Evolutionary conservation across 2,329 filamentous ascomycete genomes (phyloP), one percentile per base, ranked within the genome.

Genomic region (Penicillium sp.): DNA sequence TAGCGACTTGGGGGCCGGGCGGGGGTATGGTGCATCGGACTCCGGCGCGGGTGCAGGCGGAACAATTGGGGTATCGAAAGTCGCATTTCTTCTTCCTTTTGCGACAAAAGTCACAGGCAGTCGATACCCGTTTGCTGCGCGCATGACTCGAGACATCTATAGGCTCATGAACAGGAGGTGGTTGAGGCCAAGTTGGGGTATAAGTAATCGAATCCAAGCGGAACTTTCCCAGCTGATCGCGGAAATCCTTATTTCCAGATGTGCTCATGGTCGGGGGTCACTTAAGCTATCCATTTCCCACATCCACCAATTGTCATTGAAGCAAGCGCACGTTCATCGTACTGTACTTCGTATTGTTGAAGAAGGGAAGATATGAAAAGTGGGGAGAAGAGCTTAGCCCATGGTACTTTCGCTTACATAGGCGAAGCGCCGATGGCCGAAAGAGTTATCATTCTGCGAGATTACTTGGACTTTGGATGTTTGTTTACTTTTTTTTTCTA

Each of bases 31-130:
- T 75, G 56, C 73, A 76, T 45, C 73, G 73, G 25, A 76, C 73
- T n/a, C 73, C 73, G 38, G 73, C 73, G 47, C 73, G 72, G 15
- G 71, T 73, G 53, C 73, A 76, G 19, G 73, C 73, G 29, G 72
- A 74, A 53, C 73, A 76, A 58, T 76, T 76, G 31, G 73, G 73
- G 49, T 76, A 76, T 42, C 72, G 72, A 50, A 76, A 76, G 58
- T 76, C 73, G 59, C 73, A 76, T 68, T 76, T 76, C 63, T 76
- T 76, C 63, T 76, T 76, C 8, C 73, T 64, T 56, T 74, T 75
- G 56, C 73, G 71, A 68, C 73, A 76, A 48, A 76, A 76, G 43
- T 76, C 73, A 57, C 73, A 76, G 23, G 73, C 73, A 1, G 73
- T 76, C 27, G 73, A 75, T 15, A 76, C 73, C 35, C 73, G 73